Percentiles rank a stretch among this genome's conserved stretches.
Conservation (phyloP, 78 protist genomes). For the Bodo saltans region DNA sequence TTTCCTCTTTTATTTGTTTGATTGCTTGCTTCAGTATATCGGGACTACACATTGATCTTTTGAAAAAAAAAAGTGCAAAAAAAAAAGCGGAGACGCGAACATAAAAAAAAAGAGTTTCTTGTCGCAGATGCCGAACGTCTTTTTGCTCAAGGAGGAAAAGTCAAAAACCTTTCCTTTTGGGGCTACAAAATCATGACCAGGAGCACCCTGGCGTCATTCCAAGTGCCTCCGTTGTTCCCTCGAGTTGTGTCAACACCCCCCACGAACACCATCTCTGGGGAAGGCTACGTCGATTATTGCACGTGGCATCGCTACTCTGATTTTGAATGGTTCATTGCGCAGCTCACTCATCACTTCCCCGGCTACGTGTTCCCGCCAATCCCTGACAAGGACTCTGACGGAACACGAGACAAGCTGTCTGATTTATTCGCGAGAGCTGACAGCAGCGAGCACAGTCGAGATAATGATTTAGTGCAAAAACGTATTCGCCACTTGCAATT, state of each 20-base stretch:
- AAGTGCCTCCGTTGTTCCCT: neutral
- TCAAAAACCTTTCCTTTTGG: neutral
- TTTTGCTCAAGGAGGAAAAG: neutral
- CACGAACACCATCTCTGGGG: neutral
- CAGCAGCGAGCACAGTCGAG: neutral
- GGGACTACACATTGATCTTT: neutral
- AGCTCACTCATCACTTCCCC: neutral
- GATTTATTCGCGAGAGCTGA: neutral
- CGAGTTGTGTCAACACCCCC: neutral
- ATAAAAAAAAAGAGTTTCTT: neutral
- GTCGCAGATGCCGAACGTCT: neutral
- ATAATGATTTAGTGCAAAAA: neutral
- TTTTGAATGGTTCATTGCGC: neutral
- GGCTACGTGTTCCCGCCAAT: neutral
- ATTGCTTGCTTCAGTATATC: neutral
- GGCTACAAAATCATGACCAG: neutral
- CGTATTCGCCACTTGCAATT: neutral
- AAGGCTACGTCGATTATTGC: neutral
- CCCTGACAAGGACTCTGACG: neutral
- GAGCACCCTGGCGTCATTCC: neutral
- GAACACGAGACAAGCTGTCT: neutral
- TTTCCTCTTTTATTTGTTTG: neutral
- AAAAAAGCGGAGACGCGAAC: neutral
- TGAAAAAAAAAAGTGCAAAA: neutral
- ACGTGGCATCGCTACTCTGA: neutral